Evolutionary conservation across 306 rosid genomes (phyloP).

Genomic region (Quercus mongolica): DNA sequence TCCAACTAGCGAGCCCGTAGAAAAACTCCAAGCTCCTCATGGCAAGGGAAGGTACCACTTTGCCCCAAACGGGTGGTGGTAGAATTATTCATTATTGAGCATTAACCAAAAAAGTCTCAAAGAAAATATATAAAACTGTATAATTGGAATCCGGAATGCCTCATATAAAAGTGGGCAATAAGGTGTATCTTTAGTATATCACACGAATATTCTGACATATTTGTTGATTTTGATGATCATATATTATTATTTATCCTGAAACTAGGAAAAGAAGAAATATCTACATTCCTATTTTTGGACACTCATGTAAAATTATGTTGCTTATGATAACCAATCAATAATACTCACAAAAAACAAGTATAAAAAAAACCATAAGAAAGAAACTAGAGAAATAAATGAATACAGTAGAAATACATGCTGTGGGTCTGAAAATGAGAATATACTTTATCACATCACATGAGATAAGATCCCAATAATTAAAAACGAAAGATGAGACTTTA

Average conservation of each 20-base stretch:
- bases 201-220: background rate
- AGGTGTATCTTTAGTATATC: background rate
- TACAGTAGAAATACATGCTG: background rate
- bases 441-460: background rate
- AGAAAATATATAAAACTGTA: background rate
- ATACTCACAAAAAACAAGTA: no score
- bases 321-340: background rate
- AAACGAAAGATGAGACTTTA: slow-evolving; percentile 19
- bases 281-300: no score
- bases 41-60: no score
- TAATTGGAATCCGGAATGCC: no score
- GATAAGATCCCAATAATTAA: slow-evolving; percentile 5
- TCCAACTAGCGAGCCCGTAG: no score
- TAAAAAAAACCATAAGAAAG: background rate
- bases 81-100: background rate
- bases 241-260: background rate
- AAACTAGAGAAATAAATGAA: background rate
- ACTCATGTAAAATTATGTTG: no score
- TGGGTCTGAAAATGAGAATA: background rate
- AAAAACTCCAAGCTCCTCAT: no score
- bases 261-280: background rate
- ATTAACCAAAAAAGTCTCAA: background rate
- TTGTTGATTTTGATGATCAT: background rate
- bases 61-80: no score
- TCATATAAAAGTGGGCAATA: no score